These are phyloP conservation scores for Pichia cabralensis DNA, from an alignment of 805 yeast species.

Conservation along the genomic window DNA sequence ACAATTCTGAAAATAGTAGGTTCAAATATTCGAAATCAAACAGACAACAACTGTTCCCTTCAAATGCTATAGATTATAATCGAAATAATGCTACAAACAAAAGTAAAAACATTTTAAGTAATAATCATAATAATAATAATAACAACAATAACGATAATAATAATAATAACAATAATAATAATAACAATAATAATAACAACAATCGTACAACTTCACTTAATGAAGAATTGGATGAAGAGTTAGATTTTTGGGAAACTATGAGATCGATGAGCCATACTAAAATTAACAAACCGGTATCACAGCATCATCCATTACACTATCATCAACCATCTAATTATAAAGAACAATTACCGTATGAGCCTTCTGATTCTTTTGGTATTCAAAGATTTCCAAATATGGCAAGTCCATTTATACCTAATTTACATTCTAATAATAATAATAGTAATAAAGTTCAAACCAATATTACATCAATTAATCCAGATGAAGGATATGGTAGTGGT, in stretches of 20 bases:
- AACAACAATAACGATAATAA: neutral
- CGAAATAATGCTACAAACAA: neutral
- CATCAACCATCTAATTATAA: slow-evolving; percentile 19
- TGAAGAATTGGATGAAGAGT: slow-evolving; percentile 51
- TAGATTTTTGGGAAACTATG: slow-evolving; percentile 67
- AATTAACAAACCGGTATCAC: slow-evolving; percentile 34
- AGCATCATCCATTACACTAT: slow-evolving; percentile 44
- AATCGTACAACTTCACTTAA: slow-evolving; percentile 10
- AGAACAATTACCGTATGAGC: slow-evolving; percentile 12
- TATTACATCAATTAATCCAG: slow-evolving; percentile 3
- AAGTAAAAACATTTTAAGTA: neutral
- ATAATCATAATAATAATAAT: neutral
- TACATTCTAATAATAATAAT: slow-evolving; percentile 1
- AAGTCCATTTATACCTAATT: slow-evolving; percentile 7
- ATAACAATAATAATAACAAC: neutral
- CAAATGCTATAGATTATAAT: neutral
- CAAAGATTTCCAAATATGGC: slow-evolving; percentile 12
- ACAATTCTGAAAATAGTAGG: too few relatives aligned
- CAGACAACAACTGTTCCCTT: slow-evolving; percentile 11
- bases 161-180: slow-evolving; percentile 7
- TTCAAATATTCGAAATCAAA: slow-evolving; percentile 1
- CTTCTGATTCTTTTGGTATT: slow-evolving; percentile 13
- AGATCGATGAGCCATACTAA: slow-evolving; percentile 41
- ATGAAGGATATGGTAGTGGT: slow-evolving; percentile 6
- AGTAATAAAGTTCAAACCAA: slow-evolving; percentile 5